These are phyloP conservation scores for Ceratopteris richardii DNA, from an alignment of 75 land plant species.

Conservation along the genomic window DNA sequence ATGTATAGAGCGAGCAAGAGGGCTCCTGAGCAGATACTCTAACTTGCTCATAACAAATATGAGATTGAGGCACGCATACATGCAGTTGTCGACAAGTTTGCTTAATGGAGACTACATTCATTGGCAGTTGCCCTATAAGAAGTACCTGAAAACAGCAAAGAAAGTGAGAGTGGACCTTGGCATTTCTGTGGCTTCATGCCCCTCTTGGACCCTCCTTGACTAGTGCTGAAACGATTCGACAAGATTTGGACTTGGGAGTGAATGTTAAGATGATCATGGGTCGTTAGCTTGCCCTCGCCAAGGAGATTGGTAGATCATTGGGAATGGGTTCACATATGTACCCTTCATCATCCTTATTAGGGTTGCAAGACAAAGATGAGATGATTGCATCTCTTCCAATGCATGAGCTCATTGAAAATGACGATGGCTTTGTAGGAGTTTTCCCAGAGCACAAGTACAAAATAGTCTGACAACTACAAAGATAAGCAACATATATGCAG, in stretches of 20 bases:
- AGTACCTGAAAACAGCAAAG: slow-evolving; percentile 48
- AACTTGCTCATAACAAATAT: slow-evolving; percentile 28
- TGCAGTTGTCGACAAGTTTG: slow-evolving; percentile 39
- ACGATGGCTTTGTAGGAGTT: slow-evolving; percentile 67
- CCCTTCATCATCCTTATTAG: slow-evolving; percentile 56
- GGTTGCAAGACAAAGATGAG: slow-evolving; percentile 37
- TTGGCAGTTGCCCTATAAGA: slow-evolving; percentile 38
- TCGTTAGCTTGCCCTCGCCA: slow-evolving; percentile 54
- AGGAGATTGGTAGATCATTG: slow-evolving; percentile 51
- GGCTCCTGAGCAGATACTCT: slow-evolving; percentile 67
- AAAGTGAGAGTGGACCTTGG: slow-evolving; percentile 53
- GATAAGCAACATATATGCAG: slow-evolving; percentile 59
- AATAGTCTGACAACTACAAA: slow-evolving; percentile 47
- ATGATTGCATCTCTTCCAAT: slow-evolving; percentile 28
- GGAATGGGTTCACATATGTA: slow-evolving; percentile 69
- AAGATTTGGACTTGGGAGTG: slow-evolving; percentile 64
- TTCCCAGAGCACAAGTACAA: slow-evolving; percentile 73
- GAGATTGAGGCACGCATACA: slow-evolving; percentile 35
- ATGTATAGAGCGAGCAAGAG: slow-evolving; percentile 80
- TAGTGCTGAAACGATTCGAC: slow-evolving; percentile 72
- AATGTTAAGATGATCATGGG: slow-evolving; percentile 90
- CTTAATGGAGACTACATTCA: slow-evolving; percentile 46
- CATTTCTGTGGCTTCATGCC: slow-evolving; percentile 60
- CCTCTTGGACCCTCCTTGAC: slow-evolving; percentile 75
- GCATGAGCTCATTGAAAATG: slow-evolving; percentile 48